Evolutionary conservation across 306 rosid genomes (phyloP).

Genomic region (Canavalia ensiformis): DNA sequence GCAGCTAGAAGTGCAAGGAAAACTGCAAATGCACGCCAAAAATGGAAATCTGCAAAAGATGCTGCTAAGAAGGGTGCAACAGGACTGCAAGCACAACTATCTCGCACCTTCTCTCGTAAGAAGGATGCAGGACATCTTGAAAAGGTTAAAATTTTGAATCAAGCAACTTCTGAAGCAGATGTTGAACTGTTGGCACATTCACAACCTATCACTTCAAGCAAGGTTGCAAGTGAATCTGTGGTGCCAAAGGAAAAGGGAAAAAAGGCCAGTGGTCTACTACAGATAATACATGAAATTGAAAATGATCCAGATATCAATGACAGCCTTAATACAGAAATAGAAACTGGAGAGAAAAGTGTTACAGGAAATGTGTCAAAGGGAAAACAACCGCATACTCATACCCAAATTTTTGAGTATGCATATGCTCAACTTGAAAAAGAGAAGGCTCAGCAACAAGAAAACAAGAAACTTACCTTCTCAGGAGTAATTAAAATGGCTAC

Average conservation of each 20-base stretch:
- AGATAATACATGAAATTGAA: conserved; percentile 69
- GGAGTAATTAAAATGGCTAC: conserved; percentile 85
- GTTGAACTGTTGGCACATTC: conserved; percentile 51
- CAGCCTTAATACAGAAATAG: conserved; percentile 56
- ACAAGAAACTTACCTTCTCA: conserved; percentile 82
- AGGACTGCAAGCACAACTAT: conserved; percentile 86
- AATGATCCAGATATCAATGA: conserved; percentile 58
- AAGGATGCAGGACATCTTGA: conserved; percentile 55
- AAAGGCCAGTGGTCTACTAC: conserved; percentile 59
- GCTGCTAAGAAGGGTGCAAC: conserved; percentile 83
- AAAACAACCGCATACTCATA: conserved; percentile 66
- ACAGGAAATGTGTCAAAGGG: conserved; percentile 59
- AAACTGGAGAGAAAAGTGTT: conserved; percentile 46
- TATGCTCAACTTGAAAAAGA: conserved; percentile 94
- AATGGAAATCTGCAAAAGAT: conserved; percentile 85
- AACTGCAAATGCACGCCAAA: conserved; percentile 78
- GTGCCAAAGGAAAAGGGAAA: conserved; percentile 55
- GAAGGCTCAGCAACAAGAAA: conserved; percentile 86
- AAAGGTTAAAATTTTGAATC: conserved; percentile 64
- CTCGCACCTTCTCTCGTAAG: conserved; percentile 71
- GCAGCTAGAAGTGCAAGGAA: conserved; percentile 90
- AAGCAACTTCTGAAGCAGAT: conserved; percentile 52
- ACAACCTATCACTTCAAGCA: conserved; percentile 54
- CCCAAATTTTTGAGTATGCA: conserved; percentile 86
- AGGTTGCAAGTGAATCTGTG: conserved; percentile 51